These are phyloP conservation scores for Rubia yunnanensis DNA, from an alignment of 257 asterid genomes.

Conservation along the genomic window DNA sequence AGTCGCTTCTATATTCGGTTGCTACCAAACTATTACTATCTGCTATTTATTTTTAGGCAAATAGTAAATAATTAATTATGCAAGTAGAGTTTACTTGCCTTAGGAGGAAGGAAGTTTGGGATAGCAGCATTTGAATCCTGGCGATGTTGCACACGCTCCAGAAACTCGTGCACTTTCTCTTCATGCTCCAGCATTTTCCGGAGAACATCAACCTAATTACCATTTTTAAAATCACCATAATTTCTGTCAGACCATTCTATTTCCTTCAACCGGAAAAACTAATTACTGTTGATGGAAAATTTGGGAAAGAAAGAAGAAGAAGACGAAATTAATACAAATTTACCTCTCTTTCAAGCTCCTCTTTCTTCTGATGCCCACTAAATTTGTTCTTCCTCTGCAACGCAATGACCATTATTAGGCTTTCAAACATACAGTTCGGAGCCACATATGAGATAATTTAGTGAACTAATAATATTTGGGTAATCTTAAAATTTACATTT, in stretches of 20 bases:
- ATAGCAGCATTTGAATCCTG: slow-evolving; percentile 21
- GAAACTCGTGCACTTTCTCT: slow-evolving; percentile 57
- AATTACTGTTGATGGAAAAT: too few relatives aligned
- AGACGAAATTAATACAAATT: slow-evolving; percentile 1
- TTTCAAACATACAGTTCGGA: background rate
- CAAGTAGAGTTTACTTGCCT: slow-evolving; percentile 25
- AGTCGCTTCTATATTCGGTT: too few relatives aligned
- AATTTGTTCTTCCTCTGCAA: slow-evolving; percentile 44
- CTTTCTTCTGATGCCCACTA: slow-evolving; percentile 43
- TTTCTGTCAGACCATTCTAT: too few relatives aligned
- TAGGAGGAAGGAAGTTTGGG: slow-evolving; percentile 68
- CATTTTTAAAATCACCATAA: background rate
- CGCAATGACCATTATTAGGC: slow-evolving; percentile 7
- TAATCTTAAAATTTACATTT: too few relatives aligned
- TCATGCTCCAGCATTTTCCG: slow-evolving; percentile 70
- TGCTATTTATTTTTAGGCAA: too few relatives aligned
- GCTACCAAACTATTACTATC: too few relatives aligned
- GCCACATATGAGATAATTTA: too few relatives aligned
- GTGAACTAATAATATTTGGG: too few relatives aligned
- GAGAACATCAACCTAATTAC: slow-evolving; percentile 53
- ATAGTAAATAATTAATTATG: background rate
- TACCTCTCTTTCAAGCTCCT: slow-evolving; percentile 84
- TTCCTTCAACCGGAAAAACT: too few relatives aligned
- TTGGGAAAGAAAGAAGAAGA: background rate
- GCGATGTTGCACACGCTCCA: slow-evolving; percentile 38